Evolutionary conservation across 179 eudicot species (phyloP).

Genomic region (Gypsophila paniculata): DNA sequence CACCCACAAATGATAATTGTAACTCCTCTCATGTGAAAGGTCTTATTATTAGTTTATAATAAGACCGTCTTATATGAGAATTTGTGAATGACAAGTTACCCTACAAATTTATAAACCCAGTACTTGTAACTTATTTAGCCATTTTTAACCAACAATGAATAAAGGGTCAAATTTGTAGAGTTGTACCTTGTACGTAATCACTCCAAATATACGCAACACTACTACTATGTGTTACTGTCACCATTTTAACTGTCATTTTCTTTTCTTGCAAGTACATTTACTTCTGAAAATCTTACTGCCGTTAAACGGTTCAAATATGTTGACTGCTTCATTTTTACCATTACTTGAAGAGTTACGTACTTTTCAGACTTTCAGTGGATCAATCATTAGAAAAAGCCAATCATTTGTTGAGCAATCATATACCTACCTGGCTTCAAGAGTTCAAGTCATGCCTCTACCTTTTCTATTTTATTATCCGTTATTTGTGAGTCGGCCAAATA

Average conservation of each 20-base stretch:
- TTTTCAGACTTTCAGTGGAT: not conserved
- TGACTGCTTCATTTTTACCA: not conserved
- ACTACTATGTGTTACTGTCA: not conserved
- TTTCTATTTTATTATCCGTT: too few relatives aligned
- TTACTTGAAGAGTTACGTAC: not conserved
- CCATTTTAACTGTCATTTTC: slow-evolving; percentile 14
- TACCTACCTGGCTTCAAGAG: not conserved
- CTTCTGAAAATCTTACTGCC: slow-evolving; percentile 1
- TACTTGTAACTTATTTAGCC: too few relatives aligned
- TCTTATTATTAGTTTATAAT: too few relatives aligned
- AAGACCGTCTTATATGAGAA: too few relatives aligned
- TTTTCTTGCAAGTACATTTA: not conserved
- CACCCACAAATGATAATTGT: too few relatives aligned
- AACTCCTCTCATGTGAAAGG: too few relatives aligned
- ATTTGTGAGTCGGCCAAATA: too few relatives aligned
- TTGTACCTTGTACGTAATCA: not conserved
- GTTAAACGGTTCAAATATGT: not conserved
- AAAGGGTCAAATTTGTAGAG: slow-evolving; percentile 8
- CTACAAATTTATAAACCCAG: too few relatives aligned
- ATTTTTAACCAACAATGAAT: too few relatives aligned
- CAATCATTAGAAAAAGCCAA: not conserved
- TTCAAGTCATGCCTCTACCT: too few relatives aligned
- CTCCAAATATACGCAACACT: too few relatives aligned
- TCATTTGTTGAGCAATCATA: slow-evolving; percentile 7
- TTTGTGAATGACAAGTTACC: too few relatives aligned